Evolutionary conservation across 176 grass and related monocot genomes (phyloP).

Genomic region (Aegilops bicornis): DNA sequence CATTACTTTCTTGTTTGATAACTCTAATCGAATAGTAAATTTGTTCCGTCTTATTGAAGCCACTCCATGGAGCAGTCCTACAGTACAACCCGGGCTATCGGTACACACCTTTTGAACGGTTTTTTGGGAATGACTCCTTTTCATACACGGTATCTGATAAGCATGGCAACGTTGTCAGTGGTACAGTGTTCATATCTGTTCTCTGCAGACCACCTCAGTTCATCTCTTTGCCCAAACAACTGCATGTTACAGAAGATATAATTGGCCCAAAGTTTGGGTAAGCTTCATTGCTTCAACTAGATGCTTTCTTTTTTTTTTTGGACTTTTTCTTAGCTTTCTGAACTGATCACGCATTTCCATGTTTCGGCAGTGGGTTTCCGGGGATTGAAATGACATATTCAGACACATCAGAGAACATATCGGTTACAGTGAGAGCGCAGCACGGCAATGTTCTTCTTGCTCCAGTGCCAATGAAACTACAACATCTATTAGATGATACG

Average conservation of each 20-base stretch:
- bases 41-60: slow-evolving; percentile 40
- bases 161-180: slow-evolving; percentile 49
- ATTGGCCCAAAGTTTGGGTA: slow-evolving; percentile 72
- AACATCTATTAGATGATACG: slow-evolving; percentile 27
- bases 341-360: background rate
- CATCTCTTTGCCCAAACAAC: slow-evolving; percentile 58
- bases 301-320: background rate
- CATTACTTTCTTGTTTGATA: background rate
- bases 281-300: background rate
- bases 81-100: slow-evolving; percentile 45
- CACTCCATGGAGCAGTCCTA: slow-evolving; percentile 63
- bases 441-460: slow-evolving; percentile 65
- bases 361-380: slow-evolving; percentile 52
- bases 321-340: background rate
- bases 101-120: slow-evolving; percentile 78
- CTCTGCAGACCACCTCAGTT: slow-evolving; percentile 84
- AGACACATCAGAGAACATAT: slow-evolving; percentile 65
- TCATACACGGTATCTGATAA: slow-evolving; percentile 62
- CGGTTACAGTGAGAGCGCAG: slow-evolving; percentile 61
- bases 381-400: slow-evolving; percentile 71
- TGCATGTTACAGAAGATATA: slow-evolving; percentile 75
- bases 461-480: slow-evolving; percentile 63
- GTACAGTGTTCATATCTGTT: slow-evolving; percentile 60
- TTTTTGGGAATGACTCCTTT: slow-evolving; percentile 73
- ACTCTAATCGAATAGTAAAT: slow-evolving; percentile 27